A percentile compares a stretch with the other conserved stretches of the same genome.
phyloP scores from a whole-genome alignment of 129 eudicot genomes.

The Heracleum sosnowskyi region DNA sequence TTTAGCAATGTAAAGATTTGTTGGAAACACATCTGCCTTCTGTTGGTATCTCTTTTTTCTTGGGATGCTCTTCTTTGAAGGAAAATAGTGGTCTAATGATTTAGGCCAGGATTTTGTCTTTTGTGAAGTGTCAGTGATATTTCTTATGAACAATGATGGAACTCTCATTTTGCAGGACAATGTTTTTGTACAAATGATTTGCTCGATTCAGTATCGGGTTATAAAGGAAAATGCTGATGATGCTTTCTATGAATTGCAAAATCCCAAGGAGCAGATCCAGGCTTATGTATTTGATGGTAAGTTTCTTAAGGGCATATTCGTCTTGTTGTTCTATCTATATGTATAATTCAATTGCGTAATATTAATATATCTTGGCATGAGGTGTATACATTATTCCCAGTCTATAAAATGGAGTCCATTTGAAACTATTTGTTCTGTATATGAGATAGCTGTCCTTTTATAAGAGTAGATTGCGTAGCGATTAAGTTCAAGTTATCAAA shows the following conservation, averaged over 20 bases:
- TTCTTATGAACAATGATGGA: neutral
- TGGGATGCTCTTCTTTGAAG: neutral
- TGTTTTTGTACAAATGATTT: constrained; percentile 79
- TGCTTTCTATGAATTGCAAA: constrained; percentile 90
- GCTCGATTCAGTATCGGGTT: constrained; percentile 93
- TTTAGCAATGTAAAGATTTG: neutral
- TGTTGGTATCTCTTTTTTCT: neutral
- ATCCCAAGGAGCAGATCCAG: constrained; percentile 89
- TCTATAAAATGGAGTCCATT: neutral
- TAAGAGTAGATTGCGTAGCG: neutral
- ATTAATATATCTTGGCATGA: neutral
- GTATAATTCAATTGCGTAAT: neutral
- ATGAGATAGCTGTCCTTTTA: neutral
- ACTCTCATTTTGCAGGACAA: constrained; percentile 58
- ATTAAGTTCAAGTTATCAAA: neutral
- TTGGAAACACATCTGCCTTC: neutral
- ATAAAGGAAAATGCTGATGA: constrained; percentile 85
- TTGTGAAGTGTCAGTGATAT: too few relatives aligned
- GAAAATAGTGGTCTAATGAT: neutral
- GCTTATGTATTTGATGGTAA: constrained; percentile 94
- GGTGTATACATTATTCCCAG: neutral
- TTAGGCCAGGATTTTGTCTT: neutral
- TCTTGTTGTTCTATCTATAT: neutral
- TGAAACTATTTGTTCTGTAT: neutral
- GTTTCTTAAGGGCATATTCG: constrained; percentile 3